Evolutionary conservation across 2,329 filamentous ascomycete genomes (phyloP), one percentile per base, ranked within the genome.

Genomic region (Arthrinium phaeospermum): DNA sequence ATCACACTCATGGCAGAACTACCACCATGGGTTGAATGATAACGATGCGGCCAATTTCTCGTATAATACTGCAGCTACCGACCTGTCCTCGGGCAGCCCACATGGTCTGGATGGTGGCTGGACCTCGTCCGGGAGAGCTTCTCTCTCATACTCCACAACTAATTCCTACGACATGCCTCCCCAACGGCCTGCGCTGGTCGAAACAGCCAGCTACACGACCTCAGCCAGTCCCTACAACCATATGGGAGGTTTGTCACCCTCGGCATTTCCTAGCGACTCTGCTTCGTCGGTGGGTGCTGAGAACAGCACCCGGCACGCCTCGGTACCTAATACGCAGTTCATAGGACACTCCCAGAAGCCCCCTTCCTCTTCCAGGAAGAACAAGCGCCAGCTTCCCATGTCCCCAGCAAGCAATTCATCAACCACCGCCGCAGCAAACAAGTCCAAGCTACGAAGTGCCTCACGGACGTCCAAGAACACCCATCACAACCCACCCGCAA

Each of bases 381-480:
- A 49, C 16, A 70, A 70, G 14, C 68, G 37, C n/a, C 46, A 51
- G 37, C 49, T 51, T 34, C 68, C 68, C 22, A 70, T 70, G 49
- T 70, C 68, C 14, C 68, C 68, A 22, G 68, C 47, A 37, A 70
- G 68, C 71, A 41, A 69, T 49, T 13, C 69, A 22, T 61, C 57
- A 34, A 19, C 27, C 14, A 30, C 67, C n/a, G 19, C 49, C 67
- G 24, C 68, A 70, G 72, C 72, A 44, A 72, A 73, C 73, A 78
- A 75, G 71, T 78, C 79, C 13, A 76, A 79, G 69, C 77, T 81
- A 46, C 80, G 80, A 70, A 80, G 78, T 72, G 80, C 80, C 37
- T 80, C 79, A 10, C 78, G 80, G 57, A 80, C 79, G 0, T 80
- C 79, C 68, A 81, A 81, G 73, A 81, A 81, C 74, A 80, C 79